Conservation (phyloP, 2,329 filamentous ascomycete genomes). For the Endocalyx cinctus region DNA sequence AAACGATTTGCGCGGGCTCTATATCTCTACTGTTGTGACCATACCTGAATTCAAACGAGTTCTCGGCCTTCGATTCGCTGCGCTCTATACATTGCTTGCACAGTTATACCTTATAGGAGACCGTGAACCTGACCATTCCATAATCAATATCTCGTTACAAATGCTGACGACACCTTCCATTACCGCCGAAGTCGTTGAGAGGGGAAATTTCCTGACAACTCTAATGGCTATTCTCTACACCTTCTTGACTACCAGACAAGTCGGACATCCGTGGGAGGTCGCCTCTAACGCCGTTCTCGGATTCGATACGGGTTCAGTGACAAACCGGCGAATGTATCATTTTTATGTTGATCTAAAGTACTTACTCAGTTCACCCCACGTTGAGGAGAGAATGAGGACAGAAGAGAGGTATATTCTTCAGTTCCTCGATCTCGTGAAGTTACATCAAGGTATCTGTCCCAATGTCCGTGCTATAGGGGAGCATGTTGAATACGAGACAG, state of each 20-base stretch:
- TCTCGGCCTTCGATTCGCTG: conserved; percentile 87
- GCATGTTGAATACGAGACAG: conserved; percentile 96
- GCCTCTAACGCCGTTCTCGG: conserved; percentile 80
- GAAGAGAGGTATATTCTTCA: conserved; percentile 88
- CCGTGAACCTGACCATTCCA: conserved; percentile 93
- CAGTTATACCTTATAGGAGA: conserved; percentile 96
- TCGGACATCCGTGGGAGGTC: conserved; percentile 88
- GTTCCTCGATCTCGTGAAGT: conserved; percentile 90
- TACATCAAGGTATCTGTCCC: conserved; percentile 95
- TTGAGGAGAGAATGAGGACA: conserved; percentile 76
- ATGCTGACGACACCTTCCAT: conserved; percentile 97
- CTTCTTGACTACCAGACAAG: conserved; percentile 91
- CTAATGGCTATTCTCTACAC: conserved; percentile 96
- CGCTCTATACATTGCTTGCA: conserved; percentile 86
- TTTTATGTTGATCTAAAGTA: conserved; percentile 95
- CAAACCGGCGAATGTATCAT: conserved; percentile 92
- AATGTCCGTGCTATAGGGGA: conserved; percentile 89
- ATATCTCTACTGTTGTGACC: conserved; percentile 93
- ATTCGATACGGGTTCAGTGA: conserved; percentile 91
- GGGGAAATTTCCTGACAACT: conserved; percentile 92
- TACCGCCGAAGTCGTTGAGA: conserved; percentile 89
- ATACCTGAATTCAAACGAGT: conserved; percentile 96
- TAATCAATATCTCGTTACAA: conserved; percentile 94
- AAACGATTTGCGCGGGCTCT: conserved; percentile 84
- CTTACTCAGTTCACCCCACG: conserved; percentile 81